These are phyloP conservation scores for Dorcoceras hygrometricum DNA, from an alignment of 257 asterid species.

Conservation along the genomic window DNA sequence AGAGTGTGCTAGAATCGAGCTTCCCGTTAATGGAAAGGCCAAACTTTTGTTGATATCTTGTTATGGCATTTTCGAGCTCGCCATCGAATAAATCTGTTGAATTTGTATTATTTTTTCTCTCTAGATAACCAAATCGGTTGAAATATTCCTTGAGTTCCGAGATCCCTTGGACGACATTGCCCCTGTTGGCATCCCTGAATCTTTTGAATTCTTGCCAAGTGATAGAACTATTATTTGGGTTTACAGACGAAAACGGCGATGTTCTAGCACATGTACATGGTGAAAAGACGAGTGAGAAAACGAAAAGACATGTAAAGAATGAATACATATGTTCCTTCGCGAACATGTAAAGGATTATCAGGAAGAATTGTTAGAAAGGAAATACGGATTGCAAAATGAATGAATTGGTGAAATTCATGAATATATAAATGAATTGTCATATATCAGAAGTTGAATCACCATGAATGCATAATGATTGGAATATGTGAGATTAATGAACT, in stretches of 20 bases:
- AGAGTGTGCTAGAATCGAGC: constrained; percentile 43
- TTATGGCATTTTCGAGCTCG: constrained; percentile 44
- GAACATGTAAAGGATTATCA: constrained; percentile 8
- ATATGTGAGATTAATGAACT: constrained; percentile 3
- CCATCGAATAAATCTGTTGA: constrained; percentile 47
- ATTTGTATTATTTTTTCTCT: constrained; percentile 8
- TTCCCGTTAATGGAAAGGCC: constrained; percentile 46
- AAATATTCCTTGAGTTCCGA: constrained; percentile 62
- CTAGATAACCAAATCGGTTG: constrained; percentile 53
- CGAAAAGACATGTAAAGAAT: constrained; percentile 22
- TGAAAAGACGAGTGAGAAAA: constrained; percentile 29
- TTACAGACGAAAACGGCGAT: constrained; percentile 23
- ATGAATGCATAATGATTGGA: background rate
- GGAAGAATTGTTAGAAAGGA: constrained; percentile 33
- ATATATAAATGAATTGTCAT: no score
- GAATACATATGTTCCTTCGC: constrained; percentile 36
- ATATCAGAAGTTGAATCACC: constrained; percentile 9
- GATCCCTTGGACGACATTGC: constrained; percentile 42
- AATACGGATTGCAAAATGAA: constrained; percentile 5
- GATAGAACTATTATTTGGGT: constrained; percentile 16
- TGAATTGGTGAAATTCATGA: background rate
- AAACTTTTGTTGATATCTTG: constrained; percentile 45
- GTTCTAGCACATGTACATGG: constrained; percentile 33
- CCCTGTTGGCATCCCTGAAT: constrained; percentile 39
- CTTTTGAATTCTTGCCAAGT: constrained; percentile 49